A percentile compares a stretch with the other conserved stretches of the same genome.
These are phyloP conservation scores for Mycena chlorophos DNA, from an alignment of 768 basidiomycete species.

Conservation along the genomic window DNA sequence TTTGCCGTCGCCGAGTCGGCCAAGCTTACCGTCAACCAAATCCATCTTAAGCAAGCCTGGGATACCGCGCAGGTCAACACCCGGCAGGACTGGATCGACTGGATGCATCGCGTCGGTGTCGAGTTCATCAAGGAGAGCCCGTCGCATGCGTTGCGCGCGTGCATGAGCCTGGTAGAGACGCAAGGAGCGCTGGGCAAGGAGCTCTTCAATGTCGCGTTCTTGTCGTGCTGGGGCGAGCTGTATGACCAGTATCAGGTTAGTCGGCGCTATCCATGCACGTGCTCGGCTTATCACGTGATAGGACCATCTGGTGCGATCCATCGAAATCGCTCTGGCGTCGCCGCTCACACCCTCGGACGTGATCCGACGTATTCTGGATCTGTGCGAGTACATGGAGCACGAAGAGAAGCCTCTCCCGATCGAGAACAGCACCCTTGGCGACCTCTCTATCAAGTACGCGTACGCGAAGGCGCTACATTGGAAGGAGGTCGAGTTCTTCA, in stretches of 20 bases:
- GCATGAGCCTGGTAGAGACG: constrained; percentile 89
- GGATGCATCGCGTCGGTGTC: constrained; percentile 90
- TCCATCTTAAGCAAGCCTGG: constrained; percentile 97
- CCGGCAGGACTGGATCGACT: constrained; percentile 90
- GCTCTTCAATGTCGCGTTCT: constrained; percentile 95
- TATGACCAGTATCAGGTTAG: constrained; percentile 94
- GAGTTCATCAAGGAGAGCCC: constrained; percentile 99
- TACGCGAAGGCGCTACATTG: constrained; percentile 98
- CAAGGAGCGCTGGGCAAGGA: constrained; percentile 91
- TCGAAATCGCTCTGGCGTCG: constrained; percentile 83
- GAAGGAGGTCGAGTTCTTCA: constrained; percentile 96
- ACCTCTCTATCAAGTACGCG: constrained; percentile 91
- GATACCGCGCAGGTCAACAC: constrained; percentile 77
- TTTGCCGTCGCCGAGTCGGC: constrained; percentile 81
- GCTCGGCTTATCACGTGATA: constrained; percentile 29
- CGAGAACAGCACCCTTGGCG: constrained; percentile 88
- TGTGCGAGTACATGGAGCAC: constrained; percentile 99
- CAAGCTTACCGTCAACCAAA: constrained; percentile 93
- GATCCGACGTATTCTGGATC: constrained; percentile 86
- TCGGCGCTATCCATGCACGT: constrained; percentile 17
- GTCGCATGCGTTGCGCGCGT: constrained; percentile 93
- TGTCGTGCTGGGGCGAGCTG: constrained; percentile 95
- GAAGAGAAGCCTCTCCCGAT: constrained; percentile 96
- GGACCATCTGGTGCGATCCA: constrained; percentile 93
- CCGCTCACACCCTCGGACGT: constrained; percentile 81